A percentile compares a stretch with the other conserved stretches of the same genome.
phyloP scores from a whole-genome alignment of 352 stramenopile genomes.

The Phytopythium montanum region DNA sequence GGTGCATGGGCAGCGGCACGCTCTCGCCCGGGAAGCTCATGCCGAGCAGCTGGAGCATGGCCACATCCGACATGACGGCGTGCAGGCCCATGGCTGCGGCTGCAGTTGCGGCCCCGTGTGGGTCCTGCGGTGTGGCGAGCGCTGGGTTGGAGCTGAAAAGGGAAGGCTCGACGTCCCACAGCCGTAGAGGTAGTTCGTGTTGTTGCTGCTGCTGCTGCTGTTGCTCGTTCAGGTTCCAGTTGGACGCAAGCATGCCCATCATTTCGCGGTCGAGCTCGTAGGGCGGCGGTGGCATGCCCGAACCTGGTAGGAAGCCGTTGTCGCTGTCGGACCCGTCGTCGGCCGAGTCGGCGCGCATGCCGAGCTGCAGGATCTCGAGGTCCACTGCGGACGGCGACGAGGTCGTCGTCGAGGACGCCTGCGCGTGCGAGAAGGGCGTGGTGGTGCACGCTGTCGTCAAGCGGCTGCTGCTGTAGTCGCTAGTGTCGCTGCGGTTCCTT shows the following conservation, averaged over 20 bases:
- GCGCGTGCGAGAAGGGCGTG: not conserved
- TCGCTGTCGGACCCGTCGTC: constrained; percentile 2
- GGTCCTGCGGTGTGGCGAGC: constrained; percentile 11
- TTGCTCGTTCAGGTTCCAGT: constrained; percentile 25
- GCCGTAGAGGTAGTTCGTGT: not conserved
- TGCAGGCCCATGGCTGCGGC: constrained; percentile 14
- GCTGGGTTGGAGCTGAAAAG: constrained; percentile 2
- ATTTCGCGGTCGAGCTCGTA: constrained; percentile 28
- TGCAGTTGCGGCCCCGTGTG: constrained; percentile 5
- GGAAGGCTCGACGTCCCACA: constrained; percentile 17
- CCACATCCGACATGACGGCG: constrained; percentile 10
- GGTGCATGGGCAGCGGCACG: not conserved
- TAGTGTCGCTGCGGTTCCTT: not conserved
- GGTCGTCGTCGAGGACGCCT: constrained; percentile 4
- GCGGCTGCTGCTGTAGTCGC: not conserved
- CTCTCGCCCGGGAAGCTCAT: constrained; percentile 5
- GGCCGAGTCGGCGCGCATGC: constrained; percentile 1
- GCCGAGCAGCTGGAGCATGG: constrained; percentile 7
- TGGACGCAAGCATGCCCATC: constrained; percentile 28
- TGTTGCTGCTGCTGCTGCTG: constrained; percentile 6
- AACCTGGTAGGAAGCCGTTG: not conserved
- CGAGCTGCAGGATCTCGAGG: constrained; percentile 5
- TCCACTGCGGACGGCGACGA: constrained; percentile 7
- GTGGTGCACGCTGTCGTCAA: not conserved
- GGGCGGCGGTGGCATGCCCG: constrained; percentile 1